Evolutionary conservation across 2,329 filamentous ascomycete species (phyloP), one percentile per base, ranked within the genome.

Genomic region (Sphaerulina populicola): DNA sequence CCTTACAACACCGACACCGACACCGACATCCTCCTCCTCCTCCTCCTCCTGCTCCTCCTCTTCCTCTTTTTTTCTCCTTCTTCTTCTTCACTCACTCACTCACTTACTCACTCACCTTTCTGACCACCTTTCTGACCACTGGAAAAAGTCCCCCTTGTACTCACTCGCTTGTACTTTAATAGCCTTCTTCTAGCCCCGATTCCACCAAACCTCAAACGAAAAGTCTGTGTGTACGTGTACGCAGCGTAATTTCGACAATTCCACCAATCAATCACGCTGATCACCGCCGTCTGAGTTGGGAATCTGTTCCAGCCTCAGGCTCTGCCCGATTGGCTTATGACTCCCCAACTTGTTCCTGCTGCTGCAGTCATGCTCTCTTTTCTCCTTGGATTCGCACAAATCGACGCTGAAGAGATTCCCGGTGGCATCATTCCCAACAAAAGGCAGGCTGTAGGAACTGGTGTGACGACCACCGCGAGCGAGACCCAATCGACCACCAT

Each of bases 381-480:
- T 48, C 59, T 65, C 44, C 57, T 64, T 44, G 57, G 58, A 48
- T 65, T 67, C 52, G 57, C 64, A 23, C 58, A 62, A 33, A 62
- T 66, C 44, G 48, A 54, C 14, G 62, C 63, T 15, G 59, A 66
- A 15, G 53, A 58, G 41, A 57, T 67, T 45, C 62, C 64, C 10
- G 58, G 57, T 41, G 65, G 66, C 55, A 61, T 66, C 44, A 58
- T 67, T 51, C 64, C 64, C 15, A 56, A 59, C 21, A 63, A 65
- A 50, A 60, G 64, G 60, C 64, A 66, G 56, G 60, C 61, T 6
- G 60, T 61, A 8, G 65, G 62, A 11, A 67, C 64, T 11, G 65
- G 63, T 12, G 57, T 53, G 11, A 62, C 59, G 6, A 49, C 57
- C 14, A 51, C 38, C 44, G 54, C 55, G 6, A 50, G 42, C 2